Conservation (phyloP, 2,329 filamentous ascomycete species). For the Fusarium tricinctum region DNA sequence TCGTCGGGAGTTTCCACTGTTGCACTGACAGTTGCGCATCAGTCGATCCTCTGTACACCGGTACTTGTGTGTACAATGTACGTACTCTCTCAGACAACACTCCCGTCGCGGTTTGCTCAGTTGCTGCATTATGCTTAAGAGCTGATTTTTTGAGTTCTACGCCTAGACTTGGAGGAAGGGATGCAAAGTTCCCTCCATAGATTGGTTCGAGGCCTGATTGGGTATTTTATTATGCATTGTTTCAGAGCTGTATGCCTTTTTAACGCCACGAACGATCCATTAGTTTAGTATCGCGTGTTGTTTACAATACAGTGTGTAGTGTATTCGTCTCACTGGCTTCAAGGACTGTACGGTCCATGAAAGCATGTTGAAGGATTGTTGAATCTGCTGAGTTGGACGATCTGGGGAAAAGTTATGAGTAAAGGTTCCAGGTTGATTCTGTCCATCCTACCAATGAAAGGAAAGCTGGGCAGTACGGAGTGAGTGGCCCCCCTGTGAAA, state of each 20-base stretch:
- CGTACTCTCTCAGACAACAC: conserved; percentile 15
- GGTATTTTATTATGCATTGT: conserved; percentile 9
- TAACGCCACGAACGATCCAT: conserved; percentile 5
- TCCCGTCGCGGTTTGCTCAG: neutral
- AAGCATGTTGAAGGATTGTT: no score
- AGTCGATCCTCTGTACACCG: conserved; percentile 34
- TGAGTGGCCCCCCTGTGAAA: neutral
- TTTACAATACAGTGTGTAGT: neutral
- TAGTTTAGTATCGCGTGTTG: neutral
- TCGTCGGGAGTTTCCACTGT: conserved; percentile 33
- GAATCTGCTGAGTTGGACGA: neutral
- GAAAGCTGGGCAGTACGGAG: neutral
- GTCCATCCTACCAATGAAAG: conserved; percentile 8
- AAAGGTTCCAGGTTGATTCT: conserved; percentile 2
- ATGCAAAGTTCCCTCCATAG: conserved; percentile 20
- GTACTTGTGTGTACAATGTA: neutral
- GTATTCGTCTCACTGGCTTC: no score
- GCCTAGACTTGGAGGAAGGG: neutral
- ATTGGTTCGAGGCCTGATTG: conserved; percentile 9
- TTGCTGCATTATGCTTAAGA: neutral
- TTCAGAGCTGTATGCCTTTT: conserved; percentile 17
- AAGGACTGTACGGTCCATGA: no score
- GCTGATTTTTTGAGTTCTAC: neutral
- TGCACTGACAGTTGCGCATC: conserved; percentile 12
- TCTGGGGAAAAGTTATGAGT: conserved; percentile 7